Percentiles rank a stretch among this genome's conserved stretches.
phyloP scores from a whole-genome alignment of 768 basidiomycete species.

The Auricularia sp. region DNA sequence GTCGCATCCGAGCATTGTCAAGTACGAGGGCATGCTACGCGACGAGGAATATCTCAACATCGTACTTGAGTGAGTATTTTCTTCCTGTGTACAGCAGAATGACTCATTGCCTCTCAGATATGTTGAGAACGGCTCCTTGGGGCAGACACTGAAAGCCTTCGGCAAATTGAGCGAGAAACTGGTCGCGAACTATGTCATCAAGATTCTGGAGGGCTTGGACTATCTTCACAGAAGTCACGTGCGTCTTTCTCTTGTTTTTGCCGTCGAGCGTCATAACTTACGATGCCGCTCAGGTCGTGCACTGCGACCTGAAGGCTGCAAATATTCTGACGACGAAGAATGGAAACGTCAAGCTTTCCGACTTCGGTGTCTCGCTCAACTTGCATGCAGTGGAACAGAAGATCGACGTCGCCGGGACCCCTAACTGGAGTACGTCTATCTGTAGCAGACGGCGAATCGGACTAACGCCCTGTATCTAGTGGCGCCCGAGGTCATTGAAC shows the following conservation, averaged over 20 bases:
- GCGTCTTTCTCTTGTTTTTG: constrained; percentile 2
- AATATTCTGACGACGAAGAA: constrained; percentile 99
- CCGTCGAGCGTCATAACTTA: not conserved
- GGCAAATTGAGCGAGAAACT: constrained; percentile 88
- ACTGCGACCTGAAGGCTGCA: constrained; percentile 96
- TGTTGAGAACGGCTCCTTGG: constrained; percentile 92
- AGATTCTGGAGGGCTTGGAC: constrained; percentile 90
- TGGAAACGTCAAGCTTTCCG: constrained; percentile 92
- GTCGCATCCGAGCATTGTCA: constrained; percentile 91
- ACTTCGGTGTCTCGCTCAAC: constrained; percentile 96
- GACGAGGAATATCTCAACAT: constrained; percentile 86
- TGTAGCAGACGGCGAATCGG: not conserved
- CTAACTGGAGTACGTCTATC: constrained; percentile 70
- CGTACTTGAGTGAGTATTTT: constrained; percentile 71
- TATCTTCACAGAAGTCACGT: constrained; percentile 71
- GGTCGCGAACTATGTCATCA: constrained; percentile 87
- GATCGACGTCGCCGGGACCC: constrained; percentile 83
- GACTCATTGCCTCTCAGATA: constrained; percentile 43
- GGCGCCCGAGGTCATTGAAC: constrained; percentile 95
- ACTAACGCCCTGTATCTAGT: constrained; percentile 25
- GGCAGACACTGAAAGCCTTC: constrained; percentile 86
- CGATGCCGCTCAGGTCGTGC: constrained; percentile 61
- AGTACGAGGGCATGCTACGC: constrained; percentile 91
- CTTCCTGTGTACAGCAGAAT: constrained; percentile 7
- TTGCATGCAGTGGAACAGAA: constrained; percentile 82